Evolutionary conservation across 2,329 filamentous ascomycete species (phyloP), one percentile per base, ranked within the genome.

Genomic region (Acarospora socialis): DNA sequence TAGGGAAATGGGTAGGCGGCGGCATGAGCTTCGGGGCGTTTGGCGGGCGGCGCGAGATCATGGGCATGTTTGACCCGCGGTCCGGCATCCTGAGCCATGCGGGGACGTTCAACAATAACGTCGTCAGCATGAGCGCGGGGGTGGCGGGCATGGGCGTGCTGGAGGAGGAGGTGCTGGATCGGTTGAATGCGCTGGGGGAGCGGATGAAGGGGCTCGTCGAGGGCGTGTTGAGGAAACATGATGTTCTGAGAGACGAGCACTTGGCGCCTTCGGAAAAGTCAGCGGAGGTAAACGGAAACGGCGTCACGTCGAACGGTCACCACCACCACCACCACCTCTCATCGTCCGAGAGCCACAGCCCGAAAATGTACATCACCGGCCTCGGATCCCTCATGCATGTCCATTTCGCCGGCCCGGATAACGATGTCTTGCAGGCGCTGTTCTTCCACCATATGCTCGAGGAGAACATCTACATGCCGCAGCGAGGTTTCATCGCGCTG

Each of bases 51-150:
- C 46, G 47, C 22, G 63, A 70, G 4, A 61, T 79, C 38, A 77
- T 80, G 70, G 49, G 51, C 0, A 46, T 66, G 5, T 77, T 68
- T 43, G 66, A 72, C 42, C 68, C 68, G 7, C 45, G 49, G 1
- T 36, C 48, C 2, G 53, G 47, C 2, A 48, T 51, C 1, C 52
- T 73, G 7, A 47, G 57, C 0, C 73, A 78, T 43, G 68, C 71
- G 0, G 73, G 73, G 2, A 78, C 74, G 0, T 78, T 76, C 49
- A 77, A 78, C 48, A 80, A 81, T 46, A 79, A 80, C 47, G 60
- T 62, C 2, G 51, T 77, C 5, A 65, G 65, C 2, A 78, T 77
- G 60, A 55, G 59, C 15, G 66, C 68, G 5, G 73, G 73, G 1
- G 47, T 55, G 21, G 53, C 50, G 4, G 63, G 53, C 25, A 45